Evolutionary conservation across 805 yeast genomes (phyloP), one percentile per base, ranked within the genome.

Genomic region (Lipomyces japonicus): DNA sequence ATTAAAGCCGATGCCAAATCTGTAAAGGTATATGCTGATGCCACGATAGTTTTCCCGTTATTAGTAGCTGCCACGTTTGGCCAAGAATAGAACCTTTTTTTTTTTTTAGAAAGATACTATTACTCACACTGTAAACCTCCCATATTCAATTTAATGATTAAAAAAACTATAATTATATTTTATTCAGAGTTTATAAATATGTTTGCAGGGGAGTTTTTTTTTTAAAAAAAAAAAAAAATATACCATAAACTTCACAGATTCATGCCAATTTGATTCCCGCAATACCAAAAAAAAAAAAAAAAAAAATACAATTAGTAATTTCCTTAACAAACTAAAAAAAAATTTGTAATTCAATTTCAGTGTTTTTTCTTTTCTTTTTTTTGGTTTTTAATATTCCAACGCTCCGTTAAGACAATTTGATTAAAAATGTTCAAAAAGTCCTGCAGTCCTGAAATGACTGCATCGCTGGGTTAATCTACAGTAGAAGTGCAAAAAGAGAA

Each of bases 1-100:
- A 93, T 93, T 70, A 90, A 88, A 72, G 85, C 95, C 4, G 96
- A 88, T 37, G 99, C 98, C 26, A 80, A 79, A 63, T 79, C 83
- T 53, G 95, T 89, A 49, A 93, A 93, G 71, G 90, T 93, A 39
- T 93, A 86, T 63, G 95, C 96, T 14, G 99, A 93, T 67, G 99
- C 87, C 16, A 85, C 96, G 10, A 75, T 88, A 26, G 97, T 93
- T 16, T 86, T 91, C 75, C 99, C 99, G 55, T 76, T 93, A 65
- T 84, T 93, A 58, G 97, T 93, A 28, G 98, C 97, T 42, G 97
- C 97, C 34, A 93, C 99, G 2, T 93, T 91, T 75, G 97, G 96
- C 34, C 73, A 28, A 28, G 32, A 28, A 28, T 28, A 28, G 14
- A 14, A 14, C 32, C 12, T 28, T 28, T 28, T 14, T 12, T 34